Conservation (phyloP, 352 stramenopile species). For the Phytophthora agathidicida region DNA sequence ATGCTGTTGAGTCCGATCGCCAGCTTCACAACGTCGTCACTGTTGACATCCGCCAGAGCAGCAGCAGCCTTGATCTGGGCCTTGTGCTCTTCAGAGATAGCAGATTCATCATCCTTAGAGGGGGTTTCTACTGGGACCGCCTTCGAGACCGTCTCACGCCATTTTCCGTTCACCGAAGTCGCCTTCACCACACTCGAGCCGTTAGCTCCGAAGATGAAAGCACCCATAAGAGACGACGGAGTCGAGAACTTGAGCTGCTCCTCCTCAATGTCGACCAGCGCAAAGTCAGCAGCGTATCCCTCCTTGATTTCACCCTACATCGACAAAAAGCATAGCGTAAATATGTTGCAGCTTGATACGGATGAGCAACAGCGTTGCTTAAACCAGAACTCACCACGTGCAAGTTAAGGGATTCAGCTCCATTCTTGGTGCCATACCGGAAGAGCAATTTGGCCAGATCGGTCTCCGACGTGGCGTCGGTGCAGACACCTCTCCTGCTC, state of each 20-base stretch:
- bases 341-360: not conserved
- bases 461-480: conserved; percentile 52
- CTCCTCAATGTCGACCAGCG: conserved; percentile 68
- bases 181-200: conserved; percentile 74
- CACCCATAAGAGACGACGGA: conserved; percentile 58
- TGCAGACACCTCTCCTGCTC: conserved; percentile 70
- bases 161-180: conserved; percentile 77
- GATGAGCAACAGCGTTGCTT: not conserved
- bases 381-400: conserved; percentile 50
- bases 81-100: conserved; percentile 51
- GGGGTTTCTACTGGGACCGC: not conserved
- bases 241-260: conserved; percentile 76
- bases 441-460: conserved; percentile 72
- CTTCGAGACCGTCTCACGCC: conserved; percentile 48
- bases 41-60: conserved; percentile 59
- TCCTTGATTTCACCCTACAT: conserved; percentile 69
- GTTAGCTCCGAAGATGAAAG: conserved; percentile 78
- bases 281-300: conserved; percentile 72
- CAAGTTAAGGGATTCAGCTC: conserved; percentile 70
- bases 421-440: conserved; percentile 70
- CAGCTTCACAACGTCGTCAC: conserved; percentile 68
- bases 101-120: conserved; percentile 4
- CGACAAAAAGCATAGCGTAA: conserved; percentile 7
- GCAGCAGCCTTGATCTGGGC: conserved; percentile 50
- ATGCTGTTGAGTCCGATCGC: conserved; percentile 76